A percentile compares a stretch with the other conserved stretches of the same genome.
Conservation (phyloP, 371 early-diverging fungal species). For the Rhizopus sp. region DNA sequence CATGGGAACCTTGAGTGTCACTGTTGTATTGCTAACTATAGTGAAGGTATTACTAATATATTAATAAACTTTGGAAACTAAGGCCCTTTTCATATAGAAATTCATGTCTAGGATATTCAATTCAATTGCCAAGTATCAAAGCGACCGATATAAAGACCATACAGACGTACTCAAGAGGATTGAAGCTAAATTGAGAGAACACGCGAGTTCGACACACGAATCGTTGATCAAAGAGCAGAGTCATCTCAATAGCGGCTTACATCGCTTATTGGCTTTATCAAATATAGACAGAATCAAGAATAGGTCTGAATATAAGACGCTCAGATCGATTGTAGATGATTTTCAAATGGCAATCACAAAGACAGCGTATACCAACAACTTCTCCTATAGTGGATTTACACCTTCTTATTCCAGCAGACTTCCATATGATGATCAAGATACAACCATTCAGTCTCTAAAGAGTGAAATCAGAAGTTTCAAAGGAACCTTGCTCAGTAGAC, state of each 20-base stretch:
- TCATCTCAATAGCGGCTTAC: neutral
- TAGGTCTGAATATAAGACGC: neutral
- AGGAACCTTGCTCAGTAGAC: constrained; percentile 28
- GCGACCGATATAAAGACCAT: constrained; percentile 15
- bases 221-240: neutral
- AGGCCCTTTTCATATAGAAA: constrained; percentile 9
- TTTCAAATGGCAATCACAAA: neutral
- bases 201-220: neutral
- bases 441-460: constrained; percentile 24
- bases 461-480: constrained; percentile 36
- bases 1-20: constrained; percentile 34
- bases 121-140: constrained; percentile 18
- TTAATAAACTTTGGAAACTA: neutral
- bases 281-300: neutral
- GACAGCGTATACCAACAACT: neutral
- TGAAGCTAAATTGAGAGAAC: neutral
- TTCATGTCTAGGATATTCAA: constrained; percentile 13
- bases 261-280: neutral
- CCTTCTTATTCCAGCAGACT: constrained; percentile 4
- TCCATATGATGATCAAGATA: too few relatives aligned
- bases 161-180: neutral
- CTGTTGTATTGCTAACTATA: constrained; percentile 22
- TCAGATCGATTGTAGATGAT: neutral
- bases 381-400: constrained; percentile 10
- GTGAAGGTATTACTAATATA: constrained; percentile 33